Evolutionary conservation across 2,329 filamentous ascomycete genomes (phyloP).

Genomic region (Allantophomopsis cytisporea): DNA sequence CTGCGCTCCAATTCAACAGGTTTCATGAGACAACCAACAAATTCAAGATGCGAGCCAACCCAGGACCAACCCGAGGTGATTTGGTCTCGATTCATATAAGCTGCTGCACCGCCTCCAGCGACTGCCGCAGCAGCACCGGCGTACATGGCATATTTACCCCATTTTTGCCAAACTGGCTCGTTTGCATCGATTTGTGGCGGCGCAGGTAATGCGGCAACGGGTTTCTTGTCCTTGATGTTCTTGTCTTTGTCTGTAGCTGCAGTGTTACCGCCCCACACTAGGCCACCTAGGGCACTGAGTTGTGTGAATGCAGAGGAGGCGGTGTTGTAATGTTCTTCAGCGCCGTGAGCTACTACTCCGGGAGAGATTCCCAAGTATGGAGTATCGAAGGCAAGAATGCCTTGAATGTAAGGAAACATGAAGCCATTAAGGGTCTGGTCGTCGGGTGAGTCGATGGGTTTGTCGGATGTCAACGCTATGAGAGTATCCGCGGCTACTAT

Average conservation of each 20-base stretch:
- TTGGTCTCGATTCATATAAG: slow-evolving; percentile 75
- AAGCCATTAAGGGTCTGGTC: slow-evolving; percentile 36
- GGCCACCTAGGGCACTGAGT: slow-evolving; percentile 50
- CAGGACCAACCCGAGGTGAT: slow-evolving; percentile 65
- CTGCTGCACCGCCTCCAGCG: slow-evolving; percentile 68
- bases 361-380: slow-evolving; percentile 76
- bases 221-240: slow-evolving; percentile 15
- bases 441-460: slow-evolving; percentile 7
- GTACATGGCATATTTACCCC: slow-evolving; percentile 75
- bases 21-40: slow-evolving; percentile 80
- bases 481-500: slow-evolving; percentile 88
- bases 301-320: slow-evolving; percentile 56
- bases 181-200: slow-evolving; percentile 16
- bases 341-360: slow-evolving; percentile 72
- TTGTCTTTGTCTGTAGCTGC: slow-evolving; percentile 15
- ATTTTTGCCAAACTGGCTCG: slow-evolving; percentile 52
- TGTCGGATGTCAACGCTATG: slow-evolving; percentile 42
- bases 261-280: slow-evolving; percentile 46
- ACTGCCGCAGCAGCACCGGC: slow-evolving; percentile 76
- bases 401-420: slow-evolving; percentile 91
- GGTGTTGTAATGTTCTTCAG: slow-evolving; percentile 74
- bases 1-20: slow-evolving; percentile 69
- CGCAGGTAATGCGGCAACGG: slow-evolving; percentile 23
- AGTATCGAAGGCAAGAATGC: slow-evolving; percentile 86
- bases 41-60: slow-evolving; percentile 84